These are phyloP conservation scores for Zalaria sp. DNA, from an alignment of 2,329 filamentous ascomycete species.

Conservation along the genomic window DNA sequence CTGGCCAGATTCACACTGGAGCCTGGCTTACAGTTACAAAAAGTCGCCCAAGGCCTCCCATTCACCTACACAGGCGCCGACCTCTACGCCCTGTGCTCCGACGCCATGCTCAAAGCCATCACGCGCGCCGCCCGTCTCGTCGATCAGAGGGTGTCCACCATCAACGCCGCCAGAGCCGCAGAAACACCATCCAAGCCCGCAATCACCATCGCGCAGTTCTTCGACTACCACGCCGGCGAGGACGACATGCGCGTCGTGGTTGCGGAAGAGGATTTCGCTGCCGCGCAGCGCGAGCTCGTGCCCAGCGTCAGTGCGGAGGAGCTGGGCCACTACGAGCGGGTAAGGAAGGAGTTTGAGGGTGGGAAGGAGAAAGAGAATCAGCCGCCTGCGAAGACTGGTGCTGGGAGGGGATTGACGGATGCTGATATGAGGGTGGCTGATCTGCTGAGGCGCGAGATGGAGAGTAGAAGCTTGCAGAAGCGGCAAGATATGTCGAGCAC, in stretches of 20 bases:
- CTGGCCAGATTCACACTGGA: constrained; percentile 65
- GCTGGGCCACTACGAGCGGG: constrained; percentile 76
- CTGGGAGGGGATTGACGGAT: not conserved
- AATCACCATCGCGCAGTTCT: constrained; percentile 84
- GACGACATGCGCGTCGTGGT: constrained; percentile 82
- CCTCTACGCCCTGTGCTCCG: constrained; percentile 91
- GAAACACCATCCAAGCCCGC: constrained; percentile 23
- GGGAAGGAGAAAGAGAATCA: constrained; percentile 30
- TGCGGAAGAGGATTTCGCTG: constrained; percentile 73
- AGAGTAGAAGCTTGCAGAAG: constrained; percentile 1
- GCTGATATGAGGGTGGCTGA: constrained; percentile 4
- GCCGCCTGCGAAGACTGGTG: not conserved
- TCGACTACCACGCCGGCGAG: constrained; percentile 75
- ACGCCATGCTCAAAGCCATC: constrained; percentile 97
- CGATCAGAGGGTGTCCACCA: constrained; percentile 62
- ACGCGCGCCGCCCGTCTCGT: constrained; percentile 76
- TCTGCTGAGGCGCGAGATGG: constrained; percentile 6
- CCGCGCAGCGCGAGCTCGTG: constrained; percentile 73
- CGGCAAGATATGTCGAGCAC: constrained; percentile 9
- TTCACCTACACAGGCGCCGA: constrained; percentile 97
- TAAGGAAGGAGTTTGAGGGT: constrained; percentile 72
- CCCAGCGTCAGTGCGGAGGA: constrained; percentile 88
- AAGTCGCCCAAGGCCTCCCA: constrained; percentile 64
- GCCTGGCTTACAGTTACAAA: constrained; percentile 59
- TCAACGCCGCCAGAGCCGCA: constrained; percentile 38